Conservation (phyloP, 805 yeast species). For the Scheffersomyces lignosus region DNA sequence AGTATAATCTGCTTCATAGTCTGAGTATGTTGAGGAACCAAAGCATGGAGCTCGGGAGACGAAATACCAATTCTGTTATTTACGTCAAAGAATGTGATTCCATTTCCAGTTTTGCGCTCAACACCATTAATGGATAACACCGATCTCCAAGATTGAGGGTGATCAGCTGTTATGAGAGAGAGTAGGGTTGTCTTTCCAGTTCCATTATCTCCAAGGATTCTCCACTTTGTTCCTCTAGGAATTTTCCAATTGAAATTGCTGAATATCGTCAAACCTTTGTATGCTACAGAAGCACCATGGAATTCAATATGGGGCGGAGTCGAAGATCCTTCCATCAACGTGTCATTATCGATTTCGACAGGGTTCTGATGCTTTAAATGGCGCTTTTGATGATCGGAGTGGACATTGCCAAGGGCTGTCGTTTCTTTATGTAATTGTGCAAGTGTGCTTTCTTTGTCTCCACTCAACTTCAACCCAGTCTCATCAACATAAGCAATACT, state of each 20-base stretch:
- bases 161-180: conserved; percentile 87
- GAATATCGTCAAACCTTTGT: conserved; percentile 62
- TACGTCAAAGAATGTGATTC: conserved; percentile 72
- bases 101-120: conserved; percentile 69
- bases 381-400: neutral
- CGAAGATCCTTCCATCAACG: neutral
- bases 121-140: conserved; percentile 63
- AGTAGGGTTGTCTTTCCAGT: conserved; percentile 89
- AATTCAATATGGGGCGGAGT: conserved; percentile 43
- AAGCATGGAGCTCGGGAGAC: conserved; percentile 89
- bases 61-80: conserved; percentile 81
- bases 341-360: neutral
- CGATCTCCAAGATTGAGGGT: conserved; percentile 92
- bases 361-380: neutral
- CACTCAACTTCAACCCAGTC: conserved; percentile 53
- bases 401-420: neutral
- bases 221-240: conserved; percentile 78
- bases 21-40: conserved; percentile 59
- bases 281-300: conserved; percentile 61
- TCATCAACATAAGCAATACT: conserved; percentile 66
- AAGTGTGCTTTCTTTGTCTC: conserved; percentile 28
- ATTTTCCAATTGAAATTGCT: conserved; percentile 65
- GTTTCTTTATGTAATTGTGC: neutral
- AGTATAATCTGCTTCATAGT: conserved; percentile 58
- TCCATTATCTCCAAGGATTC: conserved; percentile 86